phyloP scores from a whole-genome alignment of 2,329 filamentous ascomycete genomes.

The Massarina eburnea region DNA sequence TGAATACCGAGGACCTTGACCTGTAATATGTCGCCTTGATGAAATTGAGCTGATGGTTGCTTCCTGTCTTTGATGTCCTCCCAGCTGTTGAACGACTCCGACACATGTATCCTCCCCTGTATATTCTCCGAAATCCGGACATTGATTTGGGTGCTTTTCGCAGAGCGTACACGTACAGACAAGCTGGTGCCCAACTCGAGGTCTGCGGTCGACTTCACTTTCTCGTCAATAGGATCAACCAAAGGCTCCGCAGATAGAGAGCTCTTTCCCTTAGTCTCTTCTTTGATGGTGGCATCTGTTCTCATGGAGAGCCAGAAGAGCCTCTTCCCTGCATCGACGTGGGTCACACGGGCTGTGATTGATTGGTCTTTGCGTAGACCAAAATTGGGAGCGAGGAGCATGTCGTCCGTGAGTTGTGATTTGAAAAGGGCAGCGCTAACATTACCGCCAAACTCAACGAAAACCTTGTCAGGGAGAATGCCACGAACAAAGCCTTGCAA shows the following conservation, averaged over 20 bases:
- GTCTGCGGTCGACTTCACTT: slow-evolving; percentile 67
- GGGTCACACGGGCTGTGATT: slow-evolving; percentile 70
- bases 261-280: slow-evolving; percentile 21
- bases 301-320: slow-evolving; percentile 70
- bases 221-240: slow-evolving; percentile 65
- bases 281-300: slow-evolving; percentile 37
- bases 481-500: slow-evolving; percentile 83
- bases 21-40: slow-evolving; percentile 67
- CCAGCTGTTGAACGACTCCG: slow-evolving; percentile 86
- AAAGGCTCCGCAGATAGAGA: slow-evolving; percentile 45
- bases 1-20: slow-evolving; percentile 85
- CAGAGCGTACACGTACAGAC: slow-evolving; percentile 76
- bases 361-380: slow-evolving; percentile 78
- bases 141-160: slow-evolving; percentile 92
- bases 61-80: slow-evolving; percentile 83
- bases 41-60: slow-evolving; percentile 74
- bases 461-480: slow-evolving; percentile 77
- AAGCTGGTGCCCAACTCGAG: slow-evolving; percentile 71
- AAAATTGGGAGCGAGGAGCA: slow-evolving; percentile 69
- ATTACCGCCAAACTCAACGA: slow-evolving; percentile 82
- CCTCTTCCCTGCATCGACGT: slow-evolving; percentile 68
- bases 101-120: slow-evolving; percentile 90
- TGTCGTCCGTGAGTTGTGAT: slow-evolving; percentile 72
- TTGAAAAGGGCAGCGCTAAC: slow-evolving; percentile 80
- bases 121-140: slow-evolving; percentile 84